Evolutionary conservation across 2,329 filamentous ascomycete genomes (phyloP).

Genomic region (Apiospora aurea): DNA sequence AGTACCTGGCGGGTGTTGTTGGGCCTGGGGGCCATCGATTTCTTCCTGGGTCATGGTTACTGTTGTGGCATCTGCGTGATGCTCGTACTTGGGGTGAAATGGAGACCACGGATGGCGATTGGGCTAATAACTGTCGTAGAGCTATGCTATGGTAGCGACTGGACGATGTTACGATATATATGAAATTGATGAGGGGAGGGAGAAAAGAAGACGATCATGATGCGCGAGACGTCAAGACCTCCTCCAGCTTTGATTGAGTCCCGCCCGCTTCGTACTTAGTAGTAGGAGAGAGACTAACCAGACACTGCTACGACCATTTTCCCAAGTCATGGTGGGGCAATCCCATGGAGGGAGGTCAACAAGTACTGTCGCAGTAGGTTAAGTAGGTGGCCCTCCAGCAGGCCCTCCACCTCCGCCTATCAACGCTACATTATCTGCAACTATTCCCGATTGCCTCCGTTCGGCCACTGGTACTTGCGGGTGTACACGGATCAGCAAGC

Average conservation of each 20-base stretch:
- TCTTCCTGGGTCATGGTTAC: conserved; percentile 16
- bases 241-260: conserved; percentile 17
- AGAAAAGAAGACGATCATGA: conserved; percentile 23
- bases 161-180: conserved; percentile 5
- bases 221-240: conserved; percentile 22
- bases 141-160: conserved; percentile 5
- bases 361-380: background rate
- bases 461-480: background rate
- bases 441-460: conserved; percentile 17
- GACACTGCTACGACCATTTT: conserved; percentile 18
- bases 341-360: conserved; percentile 7
- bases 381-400: background rate
- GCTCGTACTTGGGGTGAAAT: background rate
- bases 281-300: conserved; percentile 14
- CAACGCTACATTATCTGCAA: conserved; percentile 6
- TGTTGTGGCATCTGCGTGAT: conserved; percentile 18
- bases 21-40: conserved; percentile 21
- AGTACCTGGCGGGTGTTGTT: conserved; percentile 14
- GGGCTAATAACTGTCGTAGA: background rate
- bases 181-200: conserved; percentile 6
- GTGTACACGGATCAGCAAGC: background rate
- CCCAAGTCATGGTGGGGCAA: conserved; percentile 16
- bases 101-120: background rate
- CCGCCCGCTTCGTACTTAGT: conserved; percentile 17
- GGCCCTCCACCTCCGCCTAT: conserved; percentile 13